Conservation (phyloP, 495 filamentous ascomycete species). For the Pyronema domesticum region DNA sequence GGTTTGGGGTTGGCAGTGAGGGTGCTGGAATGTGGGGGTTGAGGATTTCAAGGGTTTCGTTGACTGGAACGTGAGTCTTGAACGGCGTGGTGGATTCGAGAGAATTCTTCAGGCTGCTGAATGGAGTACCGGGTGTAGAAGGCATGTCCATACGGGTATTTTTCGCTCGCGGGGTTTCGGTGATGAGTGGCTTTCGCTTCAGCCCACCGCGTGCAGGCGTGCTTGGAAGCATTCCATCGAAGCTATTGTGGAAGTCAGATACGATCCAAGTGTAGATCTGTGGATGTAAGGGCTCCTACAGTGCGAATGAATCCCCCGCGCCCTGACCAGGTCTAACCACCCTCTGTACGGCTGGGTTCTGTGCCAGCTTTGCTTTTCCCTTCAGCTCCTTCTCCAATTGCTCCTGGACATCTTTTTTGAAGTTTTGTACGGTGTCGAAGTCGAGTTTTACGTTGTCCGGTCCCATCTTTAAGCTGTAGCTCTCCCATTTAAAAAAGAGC, state of each 20-base stretch:
- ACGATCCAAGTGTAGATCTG: too few relatives aligned
- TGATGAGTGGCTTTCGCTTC: slow-evolving; percentile 41
- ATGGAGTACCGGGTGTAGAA: slow-evolving; percentile 6
- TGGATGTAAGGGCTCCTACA: not conserved
- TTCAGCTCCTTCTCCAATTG: slow-evolving; percentile 54
- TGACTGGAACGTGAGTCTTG: slow-evolving; percentile 52
- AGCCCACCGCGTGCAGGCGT: slow-evolving; percentile 45
- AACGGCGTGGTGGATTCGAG: slow-evolving; percentile 36
- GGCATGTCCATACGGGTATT: slow-evolving; percentile 2
- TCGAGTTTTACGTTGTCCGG: slow-evolving; percentile 52
- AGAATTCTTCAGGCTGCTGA: not conserved
- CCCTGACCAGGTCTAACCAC: not conserved
- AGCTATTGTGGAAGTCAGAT: slow-evolving; percentile 27
- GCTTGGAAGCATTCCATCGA: slow-evolving; percentile 60
- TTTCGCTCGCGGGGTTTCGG: slow-evolving; percentile 11
- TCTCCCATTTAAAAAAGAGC: slow-evolving; percentile 94
- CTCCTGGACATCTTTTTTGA: slow-evolving; percentile 79
- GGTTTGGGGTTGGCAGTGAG: slow-evolving; percentile 49
- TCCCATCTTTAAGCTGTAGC: slow-evolving; percentile 84
- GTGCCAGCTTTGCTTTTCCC: slow-evolving; percentile 33
- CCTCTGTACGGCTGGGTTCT: slow-evolving; percentile 8
- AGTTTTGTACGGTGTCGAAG: slow-evolving; percentile 46
- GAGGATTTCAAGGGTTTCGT: slow-evolving; percentile 61
- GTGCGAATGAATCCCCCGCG: not conserved
- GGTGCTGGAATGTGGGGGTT: slow-evolving; percentile 57